A percentile compares a stretch with the other conserved stretches of the same genome.
phyloP scores from a whole-genome alignment of 2,329 filamentous ascomycete species.

The Hypoxylon sp. region DNA sequence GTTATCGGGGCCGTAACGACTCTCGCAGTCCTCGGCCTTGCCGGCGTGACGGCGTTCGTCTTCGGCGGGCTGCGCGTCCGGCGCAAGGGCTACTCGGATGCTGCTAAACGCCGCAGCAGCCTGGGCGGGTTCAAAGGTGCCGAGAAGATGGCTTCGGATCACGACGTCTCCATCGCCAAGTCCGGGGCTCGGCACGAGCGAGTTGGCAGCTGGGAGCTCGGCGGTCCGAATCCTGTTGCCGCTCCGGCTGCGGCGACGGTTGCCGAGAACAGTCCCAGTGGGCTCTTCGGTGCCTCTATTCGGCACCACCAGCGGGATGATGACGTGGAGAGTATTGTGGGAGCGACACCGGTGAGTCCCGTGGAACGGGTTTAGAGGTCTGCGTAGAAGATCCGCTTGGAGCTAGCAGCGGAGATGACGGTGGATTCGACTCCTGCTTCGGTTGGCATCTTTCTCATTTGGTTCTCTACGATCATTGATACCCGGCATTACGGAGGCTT shows the following conservation, averaged over 20 bases:
- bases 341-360: slow-evolving; percentile 54
- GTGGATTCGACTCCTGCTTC: neutral
- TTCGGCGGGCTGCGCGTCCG: slow-evolving; percentile 51
- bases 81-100: slow-evolving; percentile 38
- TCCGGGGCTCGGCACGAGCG: slow-evolving; percentile 59
- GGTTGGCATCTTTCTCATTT: slow-evolving; percentile 4
- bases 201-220: slow-evolving; percentile 64
- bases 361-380: slow-evolving; percentile 55
- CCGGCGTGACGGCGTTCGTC: slow-evolving; percentile 38
- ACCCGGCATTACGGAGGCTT: slow-evolving; percentile 26
- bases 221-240: slow-evolving; percentile 38
- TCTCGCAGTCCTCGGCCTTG: slow-evolving; percentile 51
- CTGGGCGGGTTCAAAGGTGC: slow-evolving; percentile 59
- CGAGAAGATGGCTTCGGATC: slow-evolving; percentile 60
- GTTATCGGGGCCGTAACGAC: slow-evolving; percentile 61
- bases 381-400: neutral
- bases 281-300: slow-evolving; percentile 34
- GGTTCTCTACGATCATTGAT: slow-evolving; percentile 42
- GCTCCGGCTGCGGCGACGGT: slow-evolving; percentile 21
- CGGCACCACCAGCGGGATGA: slow-evolving; percentile 43
- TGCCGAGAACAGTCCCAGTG: slow-evolving; percentile 36
- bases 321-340: slow-evolving; percentile 55
- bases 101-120: slow-evolving; percentile 26
- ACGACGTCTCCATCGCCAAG: slow-evolving; percentile 57
- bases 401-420: neutral